A percentile compares a stretch with the other conserved stretches of the same genome.
phyloP scores from a whole-genome alignment of 2,329 filamentous ascomycete species.

The Pseudogymnoascus sp. region DNA sequence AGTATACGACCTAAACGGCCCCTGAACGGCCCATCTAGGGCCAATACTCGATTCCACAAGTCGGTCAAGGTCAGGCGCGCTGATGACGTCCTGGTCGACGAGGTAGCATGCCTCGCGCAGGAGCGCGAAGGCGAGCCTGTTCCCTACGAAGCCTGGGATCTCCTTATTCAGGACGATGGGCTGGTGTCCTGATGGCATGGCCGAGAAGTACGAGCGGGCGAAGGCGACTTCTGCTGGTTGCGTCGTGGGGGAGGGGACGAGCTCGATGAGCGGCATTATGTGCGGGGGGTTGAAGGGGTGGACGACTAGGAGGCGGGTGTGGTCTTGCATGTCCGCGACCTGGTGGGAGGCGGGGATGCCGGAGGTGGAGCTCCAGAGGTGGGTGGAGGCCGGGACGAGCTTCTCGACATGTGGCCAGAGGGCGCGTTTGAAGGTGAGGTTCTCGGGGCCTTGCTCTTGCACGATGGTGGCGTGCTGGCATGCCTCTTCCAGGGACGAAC shows the following conservation, averaged over 20 bases:
- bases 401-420: conserved; percentile 46
- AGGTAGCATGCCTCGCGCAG: conserved; percentile 48
- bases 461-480: conserved; percentile 43
- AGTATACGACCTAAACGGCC: conserved; percentile 53
- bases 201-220: conserved; percentile 40
- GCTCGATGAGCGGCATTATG: conserved; percentile 53
- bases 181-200: conserved; percentile 24
- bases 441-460: conserved; percentile 54
- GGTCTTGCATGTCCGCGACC: conserved; percentile 32
- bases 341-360: conserved; percentile 50
- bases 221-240: conserved; percentile 30
- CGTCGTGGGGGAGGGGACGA: conserved; percentile 45
- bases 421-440: conserved; percentile 41
- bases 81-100: conserved; percentile 45
- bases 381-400: conserved; percentile 35
- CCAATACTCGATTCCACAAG: conserved; percentile 46
- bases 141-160: conserved; percentile 49
- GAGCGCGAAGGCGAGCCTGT: conserved; percentile 49
- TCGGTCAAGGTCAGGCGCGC: conserved; percentile 44
- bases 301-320: conserved; percentile 43
- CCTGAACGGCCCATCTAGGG: conserved; percentile 47
- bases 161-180: conserved; percentile 47
- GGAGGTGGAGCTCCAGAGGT: conserved; percentile 52
- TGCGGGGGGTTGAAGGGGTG: conserved; percentile 58
- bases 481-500: conserved; percentile 34